These are phyloP conservation scores for Hortiboletus flavorubellus DNA, from an alignment of 768 basidiomycete species.

Conservation along the genomic window DNA sequence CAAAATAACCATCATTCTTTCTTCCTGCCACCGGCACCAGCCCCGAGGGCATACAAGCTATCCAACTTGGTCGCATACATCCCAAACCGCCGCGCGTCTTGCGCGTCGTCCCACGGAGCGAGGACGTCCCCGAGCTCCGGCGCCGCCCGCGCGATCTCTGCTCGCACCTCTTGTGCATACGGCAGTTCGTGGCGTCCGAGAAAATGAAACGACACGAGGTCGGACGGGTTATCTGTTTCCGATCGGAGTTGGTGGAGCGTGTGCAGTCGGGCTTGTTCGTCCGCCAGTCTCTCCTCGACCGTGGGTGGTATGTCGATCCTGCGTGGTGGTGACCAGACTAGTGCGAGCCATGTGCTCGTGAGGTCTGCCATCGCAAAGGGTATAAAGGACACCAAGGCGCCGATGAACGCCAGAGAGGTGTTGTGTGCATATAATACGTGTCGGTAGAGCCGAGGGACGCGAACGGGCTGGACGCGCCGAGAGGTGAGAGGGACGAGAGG, in stretches of 20 bases:
- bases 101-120: constrained; percentile 27
- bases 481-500: constrained; percentile 29
- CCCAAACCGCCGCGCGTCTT: constrained; percentile 22
- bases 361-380: constrained; percentile 50
- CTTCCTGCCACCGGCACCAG: not conserved
- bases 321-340: constrained; percentile 34
- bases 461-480: constrained; percentile 27
- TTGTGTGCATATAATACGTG: constrained; percentile 47
- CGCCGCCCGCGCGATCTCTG: constrained; percentile 12
- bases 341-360: constrained; percentile 46
- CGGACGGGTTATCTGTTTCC: constrained; percentile 23
- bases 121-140: constrained; percentile 17
- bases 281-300: constrained; percentile 32
- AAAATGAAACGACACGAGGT: constrained; percentile 27
- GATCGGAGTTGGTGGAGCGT: constrained; percentile 20
- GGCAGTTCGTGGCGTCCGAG: constrained; percentile 17
- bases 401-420: constrained; percentile 46
- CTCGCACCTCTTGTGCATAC: constrained; percentile 19
- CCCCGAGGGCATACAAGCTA: constrained; percentile 20
- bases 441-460: constrained; percentile 44
- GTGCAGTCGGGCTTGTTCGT: constrained; percentile 36
- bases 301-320: constrained; percentile 35
- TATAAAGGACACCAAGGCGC: constrained; percentile 40
- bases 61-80: constrained; percentile 29
- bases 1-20: not conserved